Conservation (phyloP, 2,329 filamentous ascomycete genomes). For the Penicillium sp. region DNA sequence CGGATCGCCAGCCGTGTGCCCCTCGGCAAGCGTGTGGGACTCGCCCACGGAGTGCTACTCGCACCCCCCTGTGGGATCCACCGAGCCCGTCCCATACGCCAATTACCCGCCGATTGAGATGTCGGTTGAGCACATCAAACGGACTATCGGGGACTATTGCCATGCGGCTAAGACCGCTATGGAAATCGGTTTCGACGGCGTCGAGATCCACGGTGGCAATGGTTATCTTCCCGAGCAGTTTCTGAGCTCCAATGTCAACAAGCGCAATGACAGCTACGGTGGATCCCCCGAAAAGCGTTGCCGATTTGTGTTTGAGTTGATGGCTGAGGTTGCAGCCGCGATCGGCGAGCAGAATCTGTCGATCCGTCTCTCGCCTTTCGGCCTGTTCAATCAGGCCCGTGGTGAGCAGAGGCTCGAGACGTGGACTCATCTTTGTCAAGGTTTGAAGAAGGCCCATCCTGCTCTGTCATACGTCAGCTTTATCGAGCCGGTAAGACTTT, state of each 20-base stretch:
- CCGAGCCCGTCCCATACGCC: constrained; percentile 37
- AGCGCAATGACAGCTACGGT: constrained; percentile 51
- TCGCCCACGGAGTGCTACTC: constrained; percentile 44
- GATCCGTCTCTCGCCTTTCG: constrained; percentile 51
- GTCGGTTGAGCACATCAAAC: constrained; percentile 47
- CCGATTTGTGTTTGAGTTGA: constrained; percentile 58
- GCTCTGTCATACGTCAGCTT: constrained; percentile 55
- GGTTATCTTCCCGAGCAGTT: constrained; percentile 56
- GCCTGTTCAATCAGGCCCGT: constrained; percentile 53
- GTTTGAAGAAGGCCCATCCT: constrained; percentile 47
- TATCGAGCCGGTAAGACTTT: constrained; percentile 47
- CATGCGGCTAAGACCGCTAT: constrained; percentile 51
- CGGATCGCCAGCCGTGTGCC: constrained; percentile 37
- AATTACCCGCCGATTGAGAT: constrained; percentile 47
- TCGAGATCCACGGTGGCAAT: constrained; percentile 52
- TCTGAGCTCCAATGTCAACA: constrained; percentile 50
- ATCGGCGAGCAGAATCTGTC: constrained; percentile 49
- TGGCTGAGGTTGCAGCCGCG: constrained; percentile 43
- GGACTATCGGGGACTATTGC: constrained; percentile 46
- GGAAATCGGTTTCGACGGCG: constrained; percentile 55
- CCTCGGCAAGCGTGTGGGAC: constrained; percentile 48
- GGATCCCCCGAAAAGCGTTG: constrained; percentile 53
- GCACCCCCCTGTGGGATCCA: constrained; percentile 39
- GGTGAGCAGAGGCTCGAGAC: constrained; percentile 54
- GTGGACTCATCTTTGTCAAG: constrained; percentile 51